A percentile compares a stretch with the other conserved stretches of the same genome.
Evolutionary conservation across 495 filamentous ascomycete genomes (phyloP).

Genomic region (Aspergillus conjunctus): DNA sequence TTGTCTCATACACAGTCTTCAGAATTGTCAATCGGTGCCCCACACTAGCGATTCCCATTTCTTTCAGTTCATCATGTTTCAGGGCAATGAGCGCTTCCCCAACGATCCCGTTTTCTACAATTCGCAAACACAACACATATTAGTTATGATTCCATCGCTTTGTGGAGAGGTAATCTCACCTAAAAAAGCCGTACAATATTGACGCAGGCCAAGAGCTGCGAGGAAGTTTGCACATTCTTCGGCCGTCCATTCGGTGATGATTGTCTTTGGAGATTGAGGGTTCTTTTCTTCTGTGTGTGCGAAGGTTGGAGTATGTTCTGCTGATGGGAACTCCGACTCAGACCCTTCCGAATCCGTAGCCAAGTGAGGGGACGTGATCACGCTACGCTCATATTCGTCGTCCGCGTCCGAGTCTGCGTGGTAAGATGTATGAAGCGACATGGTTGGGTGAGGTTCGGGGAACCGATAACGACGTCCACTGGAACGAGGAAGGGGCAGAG

Average conservation of each 20-base stretch:
- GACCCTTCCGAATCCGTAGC: slow-evolving; percentile 77
- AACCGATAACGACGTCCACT: slow-evolving; percentile 21
- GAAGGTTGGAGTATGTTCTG: slow-evolving; percentile 86
- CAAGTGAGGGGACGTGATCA: slow-evolving; percentile 70
- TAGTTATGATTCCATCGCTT: not conserved
- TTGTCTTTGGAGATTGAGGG: slow-evolving; percentile 70
- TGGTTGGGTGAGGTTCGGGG: slow-evolving; percentile 23
- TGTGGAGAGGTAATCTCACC: slow-evolving; percentile 53
- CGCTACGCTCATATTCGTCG: slow-evolving; percentile 88
- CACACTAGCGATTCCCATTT: slow-evolving; percentile 89
- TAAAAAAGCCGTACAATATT: slow-evolving; percentile 81
- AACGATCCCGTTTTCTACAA: slow-evolving; percentile 85
- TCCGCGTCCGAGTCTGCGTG: slow-evolving; percentile 90
- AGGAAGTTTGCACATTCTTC: slow-evolving; percentile 90
- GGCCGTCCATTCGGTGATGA: slow-evolving; percentile 85
- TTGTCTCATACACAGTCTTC: slow-evolving; percentile 92
- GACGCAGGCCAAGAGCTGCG: slow-evolving; percentile 71
- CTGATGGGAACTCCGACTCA: slow-evolving; percentile 76
- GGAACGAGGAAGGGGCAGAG: slow-evolving; percentile 12
- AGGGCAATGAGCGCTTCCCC: slow-evolving; percentile 89
- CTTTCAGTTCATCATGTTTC: slow-evolving; percentile 88
- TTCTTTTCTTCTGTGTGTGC: slow-evolving; percentile 63
- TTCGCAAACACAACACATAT: slow-evolving; percentile 2
- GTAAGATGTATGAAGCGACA: slow-evolving; percentile 57
- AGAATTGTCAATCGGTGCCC: slow-evolving; percentile 93